Conservation (phyloP, 768 basidiomycete genomes). For the Xerocomellus intermedius region DNA sequence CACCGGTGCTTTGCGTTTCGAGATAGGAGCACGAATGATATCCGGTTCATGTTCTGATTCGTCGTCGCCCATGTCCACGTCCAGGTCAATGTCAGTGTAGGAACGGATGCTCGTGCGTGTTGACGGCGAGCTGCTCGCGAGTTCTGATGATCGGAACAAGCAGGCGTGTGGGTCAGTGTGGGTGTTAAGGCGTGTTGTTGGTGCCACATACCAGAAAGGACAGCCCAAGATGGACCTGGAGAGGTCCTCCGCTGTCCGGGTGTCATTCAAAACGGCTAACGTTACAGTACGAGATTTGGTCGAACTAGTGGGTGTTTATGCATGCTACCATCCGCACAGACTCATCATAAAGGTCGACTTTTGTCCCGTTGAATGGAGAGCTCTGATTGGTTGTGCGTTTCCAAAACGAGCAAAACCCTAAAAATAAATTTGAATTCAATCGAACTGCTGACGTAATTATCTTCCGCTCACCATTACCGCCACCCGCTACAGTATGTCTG, state of each 20-base stretch:
- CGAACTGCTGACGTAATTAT: no score
- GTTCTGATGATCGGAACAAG: conserved; percentile 12
- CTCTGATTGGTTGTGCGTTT: no score
- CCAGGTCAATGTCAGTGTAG: conserved; percentile 12
- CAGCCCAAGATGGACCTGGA: conserved; percentile 31
- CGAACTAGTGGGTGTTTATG: no score
- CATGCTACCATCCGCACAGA: no score
- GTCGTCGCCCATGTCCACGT: conserved; percentile 22
- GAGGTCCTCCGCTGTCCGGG: not conserved
- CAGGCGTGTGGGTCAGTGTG: not conserved
- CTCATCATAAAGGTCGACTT: no score
- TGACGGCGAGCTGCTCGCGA: conserved; percentile 18
- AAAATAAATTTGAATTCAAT: no score
- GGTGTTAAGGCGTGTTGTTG: not conserved
- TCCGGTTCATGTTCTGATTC: conserved; percentile 13
- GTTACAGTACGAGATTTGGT: not conserved
- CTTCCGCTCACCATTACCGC: no score
- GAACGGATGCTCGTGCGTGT: conserved; percentile 12
- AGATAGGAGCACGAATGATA: conserved; percentile 8
- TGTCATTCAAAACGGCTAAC: not conserved
- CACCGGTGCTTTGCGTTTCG: conserved; percentile 27
- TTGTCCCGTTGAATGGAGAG: no score
- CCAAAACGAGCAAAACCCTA: no score
- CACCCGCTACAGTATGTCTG: no score
- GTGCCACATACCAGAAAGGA: conserved; percentile 23